phyloP scores from a whole-genome alignment of 2,329 filamentous ascomycete genomes.

The Capronia coronata region DNA sequence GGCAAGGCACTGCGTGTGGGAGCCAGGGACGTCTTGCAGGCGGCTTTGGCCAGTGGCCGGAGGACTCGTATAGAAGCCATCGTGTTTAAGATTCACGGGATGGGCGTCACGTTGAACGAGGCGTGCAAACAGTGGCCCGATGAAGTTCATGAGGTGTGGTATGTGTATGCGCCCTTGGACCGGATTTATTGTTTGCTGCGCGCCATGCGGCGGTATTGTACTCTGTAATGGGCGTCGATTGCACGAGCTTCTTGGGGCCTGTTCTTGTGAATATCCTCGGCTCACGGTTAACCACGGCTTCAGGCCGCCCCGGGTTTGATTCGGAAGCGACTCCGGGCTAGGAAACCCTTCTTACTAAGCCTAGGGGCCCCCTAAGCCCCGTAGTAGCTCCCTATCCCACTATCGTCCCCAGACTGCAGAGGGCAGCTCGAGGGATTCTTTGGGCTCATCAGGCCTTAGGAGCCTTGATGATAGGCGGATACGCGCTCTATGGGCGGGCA shows the following conservation, averaged over 20 bases:
- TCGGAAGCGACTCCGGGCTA: not conserved
- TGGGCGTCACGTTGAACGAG: too few relatives aligned
- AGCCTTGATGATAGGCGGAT: not conserved
- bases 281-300: not conserved
- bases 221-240: not conserved
- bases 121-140: too few relatives aligned
- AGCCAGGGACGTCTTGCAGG: constrained; percentile 6
- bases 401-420: too few relatives aligned
- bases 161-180: not conserved
- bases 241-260: constrained; percentile 1
- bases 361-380: too few relatives aligned
- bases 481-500: not conserved
- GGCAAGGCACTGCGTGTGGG: constrained; percentile 10
- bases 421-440: too few relatives aligned
- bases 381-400: too few relatives aligned
- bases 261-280: not conserved
- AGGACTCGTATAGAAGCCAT: constrained; percentile 48
- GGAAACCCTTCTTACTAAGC: too few relatives aligned
- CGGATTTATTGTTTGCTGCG: not conserved
- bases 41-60: constrained; percentile 34
- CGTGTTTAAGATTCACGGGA: constrained; percentile 15
- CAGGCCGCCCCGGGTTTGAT: not conserved
- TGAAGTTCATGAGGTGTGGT: not conserved
- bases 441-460: too few relatives aligned
- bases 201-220: not conserved